Evolutionary conservation across 176 grass and related monocot species (phyloP), one percentile per base, ranked within the genome.

Genomic region (Lolium multiflorum): DNA sequence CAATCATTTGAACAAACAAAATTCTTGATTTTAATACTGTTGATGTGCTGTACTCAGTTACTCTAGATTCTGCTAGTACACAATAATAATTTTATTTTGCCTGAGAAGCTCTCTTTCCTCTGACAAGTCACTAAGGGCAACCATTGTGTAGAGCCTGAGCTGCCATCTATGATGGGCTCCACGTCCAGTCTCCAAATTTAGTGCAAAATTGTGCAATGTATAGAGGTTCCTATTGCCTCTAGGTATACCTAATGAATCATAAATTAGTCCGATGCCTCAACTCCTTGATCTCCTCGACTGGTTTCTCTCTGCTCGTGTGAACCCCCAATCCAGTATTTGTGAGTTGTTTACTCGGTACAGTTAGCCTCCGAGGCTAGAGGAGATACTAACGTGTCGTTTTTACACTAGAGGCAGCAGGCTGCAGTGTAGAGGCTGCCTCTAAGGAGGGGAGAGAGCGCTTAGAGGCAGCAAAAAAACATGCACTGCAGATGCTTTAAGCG

Each of bases 41-140:
- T 50, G 71, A 50, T 75, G 47, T 75, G 46, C 0, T 8, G 26
- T 55, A 76, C 47, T 76, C 49, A 52, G 7, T 17, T 31, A 75
- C 47, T 76, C 74, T 75, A 52, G 46, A 75, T 28, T 51, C 7
- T 74, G 8, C 18, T 76, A 31, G 14, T 55, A 51, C 35, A 37
- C n/a, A 47, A 60, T 59, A 54, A 28, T 26, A 17, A 69, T 37
- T 77, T 58, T 59, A 48, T 82, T 77, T 82, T 54, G n/a, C 71
- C 56, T 22, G 4, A 69, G 12, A 49, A 83, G 22, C 6, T 76
- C 68, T 68, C 21, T 64, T 47, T 21, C 62, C 24, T 76, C 24
- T 52, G 48, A 54, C 73, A 76, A 76, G 49, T 55, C 73, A 37
- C 49, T 20, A 55, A 66, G 63, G 28, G 28, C 63, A 66, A 13